Evolutionary conservation across 2,329 filamentous ascomycete species (phyloP), one percentile per base, ranked within the genome.

Genomic region (Fusarium anthophilum): DNA sequence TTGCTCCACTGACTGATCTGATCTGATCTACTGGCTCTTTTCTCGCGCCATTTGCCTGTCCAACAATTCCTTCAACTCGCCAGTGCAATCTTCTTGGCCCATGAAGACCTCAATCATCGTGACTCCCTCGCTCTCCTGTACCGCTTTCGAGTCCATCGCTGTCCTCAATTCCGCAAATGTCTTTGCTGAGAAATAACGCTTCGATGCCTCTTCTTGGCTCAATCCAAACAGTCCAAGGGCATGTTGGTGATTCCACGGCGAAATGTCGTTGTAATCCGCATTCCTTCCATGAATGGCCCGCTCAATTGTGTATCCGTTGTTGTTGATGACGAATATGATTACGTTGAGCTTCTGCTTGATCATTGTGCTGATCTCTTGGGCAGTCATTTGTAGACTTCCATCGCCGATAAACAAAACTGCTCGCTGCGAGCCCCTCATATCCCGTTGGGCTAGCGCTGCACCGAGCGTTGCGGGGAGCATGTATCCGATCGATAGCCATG

Each of bases 381-480:
- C 56, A 10, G 66, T 69, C 64, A 69, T 69, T 2, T 69, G 64
- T 2, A 69, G 7, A 44, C 66, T 69, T 6, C 64, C 64, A 14
- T 63, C 64, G 2, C 66, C 64, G 28, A 69, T 69, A 18, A 69
- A 69, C 12, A 69, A 32, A 15, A 69, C 54, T 5, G 66, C 48
- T 17, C 64, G 64, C n/a, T 63, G 32, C 6, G 48, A 28, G 14
- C 44, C 26, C 5, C 43, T 37, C 9, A 26, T 39, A 22, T 69
- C 66, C 6, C 56, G 64, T 10, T 35, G 43, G 17, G 66, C 66
- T 11, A 69, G 17, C 3, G 64, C 66, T 15, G 44, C 66, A 35
- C 66, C 66, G 4, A 69, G 56, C 2, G 66, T 68, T 17, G 66
- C 66, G 5, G 66, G 66, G 8, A 69, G 65, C 66, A 69, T 69